Evolutionary conservation across 305 asterid genomes (phyloP), one percentile per base, ranked within the genome.

Genomic region (Solanum hybrid): DNA sequence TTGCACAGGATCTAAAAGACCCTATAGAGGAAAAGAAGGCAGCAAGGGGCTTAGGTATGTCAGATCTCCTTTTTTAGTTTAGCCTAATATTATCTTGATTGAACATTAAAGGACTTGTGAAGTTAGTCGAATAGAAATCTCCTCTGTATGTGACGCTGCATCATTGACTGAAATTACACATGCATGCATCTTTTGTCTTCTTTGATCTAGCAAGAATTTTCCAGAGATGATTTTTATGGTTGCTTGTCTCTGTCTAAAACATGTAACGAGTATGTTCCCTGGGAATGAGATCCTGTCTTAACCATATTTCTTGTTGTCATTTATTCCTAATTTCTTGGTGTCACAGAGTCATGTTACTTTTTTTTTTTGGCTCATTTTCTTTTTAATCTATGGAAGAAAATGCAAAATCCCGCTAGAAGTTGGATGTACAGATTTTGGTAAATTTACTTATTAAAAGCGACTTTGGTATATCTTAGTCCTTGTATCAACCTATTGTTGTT

Each of bases 11-110:
- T 88, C 92, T 96, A 29, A 91, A 93, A 90, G 98, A 96, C 89
- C 95, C 98, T 38, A 95, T 92, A 27, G 99, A 96, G 94, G 98
- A 97, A 92, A 97, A 96, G 94, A 97, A 97, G 93, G 99, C 99
- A 88, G 98, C 99, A 84, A 95, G 99, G 92, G 99, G 99, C 35
- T 92, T 97, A 94, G 99, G 99, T 97, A 94, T 78, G 89, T 80
- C 78, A 79, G 40, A 46, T 66, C 36, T 46, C 37, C 60, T 42
- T 51, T n/a, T 75, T 31, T 60, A 17, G 32, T 73, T 87, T 75
- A 9, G 56, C 40, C 29, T 75, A 38, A 36, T 40, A 46, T 82
- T 46, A 3, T 31, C 72, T 82, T 82, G 27, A 29, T 29, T 17
- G 87, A 17, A 46, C 27, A 14, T 46, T 29, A 71, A 26, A 37